Base-by-base conservation (phyloP, 768 basidiomycete species). In the Amanita exitialis region DNA sequence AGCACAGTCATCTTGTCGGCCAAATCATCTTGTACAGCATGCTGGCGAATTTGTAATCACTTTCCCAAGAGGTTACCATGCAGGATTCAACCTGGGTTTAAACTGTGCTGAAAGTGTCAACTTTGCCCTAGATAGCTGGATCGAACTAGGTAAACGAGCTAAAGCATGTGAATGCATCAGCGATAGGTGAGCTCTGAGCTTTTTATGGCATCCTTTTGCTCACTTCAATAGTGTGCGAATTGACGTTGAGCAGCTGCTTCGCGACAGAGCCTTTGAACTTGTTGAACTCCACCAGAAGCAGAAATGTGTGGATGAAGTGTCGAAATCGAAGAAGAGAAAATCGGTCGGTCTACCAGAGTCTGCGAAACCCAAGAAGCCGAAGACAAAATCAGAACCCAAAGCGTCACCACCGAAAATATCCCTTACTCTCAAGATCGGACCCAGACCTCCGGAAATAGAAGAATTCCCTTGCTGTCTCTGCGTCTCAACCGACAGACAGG, bases 91-190 rank as follows among this genome's bases (percentile, higher is more conserved):
- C 62, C 71, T 96, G 38, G 95, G 90, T 6, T 81, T 96, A 62
- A 98, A 98, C 61, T 96, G 93, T 59, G 95, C 95, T 1, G 95
- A 97, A 67, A 91, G 89, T 56, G 90, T 96, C 60, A 98, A 98
- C 63, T 98, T 97, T 62, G 95, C 95, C 0, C 71, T 96, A 23
- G 90, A 96, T 38, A 89, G 86, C 56, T 98, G 94, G 94, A 66
- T 97, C 4, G 90, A 93, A 37, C 66, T 94, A 16, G 95, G 93
- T 1, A 73, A 89, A 51, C 78, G 75, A 50, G 94, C 95, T 6
- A 81, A 82, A 54, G 80, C 72, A 3, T 90, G 89, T 57, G 69
- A 78, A 58, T 90, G 87, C 59, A 73, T 88, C n/a, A 62, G 69
- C 47, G 82, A 83, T 61, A 90, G 88, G 88, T 85, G 57, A 18